These are phyloP conservation scores for Croton laevigatus DNA, from an alignment of 441 rosid species.

Conservation along the genomic window DNA sequence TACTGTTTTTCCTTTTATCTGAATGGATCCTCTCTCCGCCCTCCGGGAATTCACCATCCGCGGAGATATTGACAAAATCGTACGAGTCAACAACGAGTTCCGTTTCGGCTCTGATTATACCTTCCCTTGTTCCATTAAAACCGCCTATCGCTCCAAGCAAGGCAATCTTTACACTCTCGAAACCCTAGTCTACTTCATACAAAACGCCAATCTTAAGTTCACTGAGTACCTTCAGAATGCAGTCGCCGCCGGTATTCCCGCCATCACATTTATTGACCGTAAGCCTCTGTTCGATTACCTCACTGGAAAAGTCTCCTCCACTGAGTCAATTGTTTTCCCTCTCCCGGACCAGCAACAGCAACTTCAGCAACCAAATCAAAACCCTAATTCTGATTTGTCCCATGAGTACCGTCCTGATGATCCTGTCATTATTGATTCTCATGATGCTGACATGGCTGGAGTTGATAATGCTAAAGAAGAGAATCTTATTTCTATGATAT, in stretches of 20 bases:
- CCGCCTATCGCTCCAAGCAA: constrained; percentile 81
- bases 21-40: constrained; percentile 80
- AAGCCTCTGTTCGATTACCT: constrained; percentile 83
- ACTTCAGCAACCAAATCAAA: constrained; percentile 4
- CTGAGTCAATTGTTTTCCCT: constrained; percentile 68
- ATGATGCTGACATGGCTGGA: not conserved
- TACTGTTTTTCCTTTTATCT: too few relatives aligned
- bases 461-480: constrained; percentile 19
- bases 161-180: constrained; percentile 81
- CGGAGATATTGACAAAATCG: constrained; percentile 60
- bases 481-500: constrained; percentile 39
- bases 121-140: constrained; percentile 59
- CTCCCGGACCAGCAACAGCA: constrained; percentile 42
- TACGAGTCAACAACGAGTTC: constrained; percentile 51
- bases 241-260: constrained; percentile 51
- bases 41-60: constrained; percentile 74
- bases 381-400: constrained; percentile 15
- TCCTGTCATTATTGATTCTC: constrained; percentile 22
- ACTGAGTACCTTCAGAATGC: constrained; percentile 74
- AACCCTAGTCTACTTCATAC: constrained; percentile 61
- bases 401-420: constrained; percentile 43
- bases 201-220: constrained; percentile 61
- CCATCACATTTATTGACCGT: constrained; percentile 76
- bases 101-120: constrained; percentile 69
- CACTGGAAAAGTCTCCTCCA: constrained; percentile 54